Base-by-base conservation (phyloP, 2,329 filamentous ascomycete species). In the Akanthomyces dipterigenus region DNA sequence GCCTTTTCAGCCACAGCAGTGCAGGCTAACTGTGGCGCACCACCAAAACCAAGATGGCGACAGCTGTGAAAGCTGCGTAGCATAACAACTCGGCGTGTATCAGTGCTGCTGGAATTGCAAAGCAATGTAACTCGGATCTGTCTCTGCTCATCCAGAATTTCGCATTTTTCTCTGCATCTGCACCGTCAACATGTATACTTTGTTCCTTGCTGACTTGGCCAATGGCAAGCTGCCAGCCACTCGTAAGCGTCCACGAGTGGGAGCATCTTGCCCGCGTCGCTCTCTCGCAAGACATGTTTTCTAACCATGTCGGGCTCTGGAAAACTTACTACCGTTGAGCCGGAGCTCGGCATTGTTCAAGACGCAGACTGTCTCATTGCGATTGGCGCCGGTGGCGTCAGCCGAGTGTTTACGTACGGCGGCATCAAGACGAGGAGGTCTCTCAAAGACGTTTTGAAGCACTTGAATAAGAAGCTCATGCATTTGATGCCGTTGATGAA, bases 361-460 rank as follows among this genome's bases (percentile, higher is more conserved):
- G 93, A 97, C 73, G 93, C 93, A 3, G 93, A 97, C 76, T 82
- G 93, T 6, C 78, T 98, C 18, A 93, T 97, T 75, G 90, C 92
- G 4, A 87, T 97, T 55, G 93, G 93, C 1, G 91, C 90, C 0
- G 83, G 97, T 31, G 93, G 93, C 0, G 87, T 96, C 62, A 93
- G 85, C 2, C 79, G 93, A 45, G 85, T 70, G 5, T 77, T 77
- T 66, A 69, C 74, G 5, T 96, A 86, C 71, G 55, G 55, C 18
- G 85, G 88, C 0, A 91, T 88, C 0, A 88, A 86, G 12, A 85
- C 82, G 72, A 72, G 72, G 6, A 76, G 78, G 28, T 81, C 79
- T 50, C 76, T 96, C 79, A 79, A 80, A 40, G 82, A 85, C 53
- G 85, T 86, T 5, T 83, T 96, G 63, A 78, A 83, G 54, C 91